A percentile compares a stretch with the other conserved stretches of the same genome.
phyloP scores from a whole-genome alignment of 1,284 basidiomycete species.

The Fomes fomentarius region DNA sequence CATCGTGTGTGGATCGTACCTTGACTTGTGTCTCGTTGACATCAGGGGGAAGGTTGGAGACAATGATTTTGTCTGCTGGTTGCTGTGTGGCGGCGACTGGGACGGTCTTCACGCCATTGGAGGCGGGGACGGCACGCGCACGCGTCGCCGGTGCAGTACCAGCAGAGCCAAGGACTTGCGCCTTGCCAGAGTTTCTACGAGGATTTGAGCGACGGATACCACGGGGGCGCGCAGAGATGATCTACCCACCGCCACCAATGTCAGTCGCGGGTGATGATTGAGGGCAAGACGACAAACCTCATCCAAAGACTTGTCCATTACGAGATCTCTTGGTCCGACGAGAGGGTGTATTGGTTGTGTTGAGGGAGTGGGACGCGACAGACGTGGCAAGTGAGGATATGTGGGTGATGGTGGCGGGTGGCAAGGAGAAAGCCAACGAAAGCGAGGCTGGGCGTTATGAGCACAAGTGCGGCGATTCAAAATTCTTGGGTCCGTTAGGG shows the following conservation, averaged over 20 bases:
- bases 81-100: conserved; percentile 41
- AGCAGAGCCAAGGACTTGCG: conserved; percentile 60
- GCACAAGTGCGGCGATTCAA: no score
- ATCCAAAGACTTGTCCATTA: conserved; percentile 93
- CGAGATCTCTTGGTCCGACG: conserved; percentile 1
- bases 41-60: conserved; percentile 94
- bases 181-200: conserved; percentile 45
- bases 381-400: conserved; percentile 23
- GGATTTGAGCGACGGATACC: conserved; percentile 48
- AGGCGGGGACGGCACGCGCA: conserved; percentile 46
- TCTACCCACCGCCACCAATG: conserved; percentile 54
- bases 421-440: conserved; percentile 26
- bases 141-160: conserved; percentile 50
- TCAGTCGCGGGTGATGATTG: conserved; percentile 22
- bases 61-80: conserved; percentile 88
- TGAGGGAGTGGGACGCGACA: conserved; percentile 15
- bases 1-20: conserved; percentile 53
- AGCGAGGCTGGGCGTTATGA: no score
- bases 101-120: conserved; percentile 42
- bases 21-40: conserved; percentile 94
- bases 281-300: conserved; percentile 58
- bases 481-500: no score
- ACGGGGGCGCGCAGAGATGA: conserved; percentile 70
- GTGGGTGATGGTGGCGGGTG: conserved; percentile 31
- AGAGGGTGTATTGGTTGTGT: conserved; percentile 5